Evolutionary conservation across 163 green algal species (phyloP), one percentile per base, ranked within the genome.

Genomic region (Volvox carteri): DNA sequence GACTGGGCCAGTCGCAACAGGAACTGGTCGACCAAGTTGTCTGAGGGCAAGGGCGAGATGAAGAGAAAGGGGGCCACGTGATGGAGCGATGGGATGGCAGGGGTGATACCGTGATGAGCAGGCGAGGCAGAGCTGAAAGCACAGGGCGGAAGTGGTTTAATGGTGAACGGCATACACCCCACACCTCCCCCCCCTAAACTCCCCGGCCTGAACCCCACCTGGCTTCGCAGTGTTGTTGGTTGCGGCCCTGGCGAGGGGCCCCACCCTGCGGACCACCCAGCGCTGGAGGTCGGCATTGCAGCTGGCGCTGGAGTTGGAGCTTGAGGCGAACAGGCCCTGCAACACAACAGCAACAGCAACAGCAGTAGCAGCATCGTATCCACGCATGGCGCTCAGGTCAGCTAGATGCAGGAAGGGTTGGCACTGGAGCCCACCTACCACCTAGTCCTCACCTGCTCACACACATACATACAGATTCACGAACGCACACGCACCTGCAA

Each of bases 1-100:
- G 46, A 70, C 21, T 56, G n/a, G 46, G 81, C 46, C 65, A 87
- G 23, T 25, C 81, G 81, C 46, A 80, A 33, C 65, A 80, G 65
- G 65, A 73, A 79, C 48, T 5, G 0, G 23, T 87, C 81, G 30
- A 62, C 68, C 42, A 28, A 3, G 62, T 30, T 56, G 80, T 42
- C 60, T 72, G 60, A 3, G n/a, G 3, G 60, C 14, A 37, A 23
- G 60, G 60, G n/a, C 23, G 60, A 7, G n/a, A 72, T 65, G 28
- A 65, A 65, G 7, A 23, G 19, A 65, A 65, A 4, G 54, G 54
- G 28, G 5, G 28, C 19, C 3, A 65, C 28, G 19, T 30, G 54
- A 11, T 30, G 25, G 54, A 65, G 8, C 28, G 54, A 11, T 65
- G 54, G 6, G 7, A 65, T 65, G 54, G 54, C 50, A 60, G 50